Percentiles rank a stretch among this genome's conserved stretches.
Evolutionary conservation across 2,329 filamentous ascomycete species (phyloP).

Genomic region (Trichoderma aggressivum): DNA sequence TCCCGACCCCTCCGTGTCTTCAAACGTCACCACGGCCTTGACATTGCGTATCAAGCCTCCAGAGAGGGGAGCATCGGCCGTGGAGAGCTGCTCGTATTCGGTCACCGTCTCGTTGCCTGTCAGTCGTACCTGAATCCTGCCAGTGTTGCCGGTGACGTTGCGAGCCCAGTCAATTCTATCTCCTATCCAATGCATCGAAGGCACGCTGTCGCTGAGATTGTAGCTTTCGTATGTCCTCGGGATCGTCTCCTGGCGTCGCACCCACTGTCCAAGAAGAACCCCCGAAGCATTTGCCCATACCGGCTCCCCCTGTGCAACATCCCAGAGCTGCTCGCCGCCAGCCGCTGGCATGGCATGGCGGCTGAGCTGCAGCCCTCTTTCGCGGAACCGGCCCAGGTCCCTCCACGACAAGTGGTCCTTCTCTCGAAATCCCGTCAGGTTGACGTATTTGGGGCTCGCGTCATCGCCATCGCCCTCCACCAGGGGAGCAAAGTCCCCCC

Average conservation of each 20-base stretch:
- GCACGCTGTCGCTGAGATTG: slow-evolving; percentile 64
- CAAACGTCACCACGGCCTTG: slow-evolving; percentile 65
- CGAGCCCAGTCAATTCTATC: slow-evolving; percentile 63
- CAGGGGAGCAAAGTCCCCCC: slow-evolving; percentile 57
- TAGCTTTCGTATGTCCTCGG: slow-evolving; percentile 46
- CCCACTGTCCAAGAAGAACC: slow-evolving; percentile 72
- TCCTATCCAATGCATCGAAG: slow-evolving; percentile 62
- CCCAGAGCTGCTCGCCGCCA: slow-evolving; percentile 41
- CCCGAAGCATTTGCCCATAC: slow-evolving; percentile 80
- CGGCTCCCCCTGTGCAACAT: slow-evolving; percentile 37
- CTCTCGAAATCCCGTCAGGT: slow-evolving; percentile 72
- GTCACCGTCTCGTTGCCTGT: slow-evolving; percentile 55
- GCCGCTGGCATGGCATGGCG: slow-evolving; percentile 47
- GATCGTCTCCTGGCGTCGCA: slow-evolving; percentile 52
- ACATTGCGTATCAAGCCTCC: slow-evolving; percentile 64
- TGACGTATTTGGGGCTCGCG: slow-evolving; percentile 48
- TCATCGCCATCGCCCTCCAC: slow-evolving; percentile 21
- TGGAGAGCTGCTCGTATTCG: slow-evolving; percentile 41
- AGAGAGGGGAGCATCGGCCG: slow-evolving; percentile 35
- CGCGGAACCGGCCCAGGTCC: slow-evolving; percentile 62
- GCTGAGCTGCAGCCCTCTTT: slow-evolving; percentile 61
- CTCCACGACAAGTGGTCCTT: slow-evolving; percentile 78
- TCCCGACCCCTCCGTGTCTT: slow-evolving; percentile 63
- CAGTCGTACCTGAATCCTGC: slow-evolving; percentile 63
- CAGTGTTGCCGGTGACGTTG: slow-evolving; percentile 73